Conservation (phyloP, 2,329 filamentous ascomycete genomes). For the Immersiporthe knoxdaviesiana region DNA sequence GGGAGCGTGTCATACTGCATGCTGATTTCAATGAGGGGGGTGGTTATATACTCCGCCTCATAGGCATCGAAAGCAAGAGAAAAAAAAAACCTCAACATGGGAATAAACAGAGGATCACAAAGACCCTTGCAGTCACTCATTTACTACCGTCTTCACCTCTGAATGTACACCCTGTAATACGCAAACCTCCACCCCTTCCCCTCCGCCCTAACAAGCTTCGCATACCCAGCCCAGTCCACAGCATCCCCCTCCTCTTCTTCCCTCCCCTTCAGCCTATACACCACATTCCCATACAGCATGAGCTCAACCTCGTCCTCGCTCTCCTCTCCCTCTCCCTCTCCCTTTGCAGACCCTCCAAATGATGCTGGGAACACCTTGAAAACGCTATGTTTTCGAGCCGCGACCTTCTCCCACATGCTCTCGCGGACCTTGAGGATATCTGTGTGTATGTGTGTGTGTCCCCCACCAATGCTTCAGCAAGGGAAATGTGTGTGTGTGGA, state of each 20-base stretch:
- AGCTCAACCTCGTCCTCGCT: constrained; percentile 38
- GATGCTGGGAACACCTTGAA: constrained; percentile 47
- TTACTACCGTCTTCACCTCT: constrained; percentile 29
- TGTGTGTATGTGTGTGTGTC: too few species aligned
- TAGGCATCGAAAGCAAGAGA: not conserved
- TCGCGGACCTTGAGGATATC: constrained; percentile 46
- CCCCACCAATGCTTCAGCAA: constrained; percentile 3
- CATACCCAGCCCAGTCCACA: constrained; percentile 39
- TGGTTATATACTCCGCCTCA: not conserved
- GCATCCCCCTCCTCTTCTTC: constrained; percentile 32
- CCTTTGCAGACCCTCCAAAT: constrained; percentile 37
- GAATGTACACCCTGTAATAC: constrained; percentile 41
- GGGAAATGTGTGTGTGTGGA: too few species aligned
- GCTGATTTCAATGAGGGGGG: not conserved
- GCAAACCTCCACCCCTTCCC: constrained; percentile 35
- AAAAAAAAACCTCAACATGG: too few species aligned
- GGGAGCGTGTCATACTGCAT: constrained; percentile 14
- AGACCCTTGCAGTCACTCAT: not conserved
- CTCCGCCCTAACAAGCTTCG: constrained; percentile 32
- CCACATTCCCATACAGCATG: constrained; percentile 39
- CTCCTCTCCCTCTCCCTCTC: too few species aligned
- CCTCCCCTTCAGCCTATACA: constrained; percentile 32
- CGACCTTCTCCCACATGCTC: constrained; percentile 49
- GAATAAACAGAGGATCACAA: too few species aligned
- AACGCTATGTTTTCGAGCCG: constrained; percentile 46